Evolutionary conservation across 2,329 filamentous ascomycete species (phyloP), one percentile per base, ranked within the genome.

Genomic region (Aspergillus melleus): DNA sequence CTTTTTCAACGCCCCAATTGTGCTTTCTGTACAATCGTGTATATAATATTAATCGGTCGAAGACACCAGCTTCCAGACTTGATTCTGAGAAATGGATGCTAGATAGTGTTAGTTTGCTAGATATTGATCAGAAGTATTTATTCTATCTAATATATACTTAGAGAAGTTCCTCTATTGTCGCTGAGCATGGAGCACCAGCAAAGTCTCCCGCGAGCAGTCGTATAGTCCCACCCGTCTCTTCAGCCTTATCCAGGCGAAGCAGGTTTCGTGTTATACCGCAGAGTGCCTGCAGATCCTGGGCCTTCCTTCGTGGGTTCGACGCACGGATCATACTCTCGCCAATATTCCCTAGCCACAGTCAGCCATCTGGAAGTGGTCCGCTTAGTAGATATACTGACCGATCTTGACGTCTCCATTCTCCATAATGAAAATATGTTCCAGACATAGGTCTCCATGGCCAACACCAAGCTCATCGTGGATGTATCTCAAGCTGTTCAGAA

Each of bases 141-240:
- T 36, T 36, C 10, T 14, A 36, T 36, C 8, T 14, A 4, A 14
- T 19, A 55, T 52, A 58, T 46, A 63, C 54, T 56, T 63, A 32
- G 1, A 61, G 50, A 26, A 63, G 52, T 29, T 61, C 42, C 14
- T 55, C 61, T 24, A 57, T 24, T 6, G 53, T 61, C 24, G 52
- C 36, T 9, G 22, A 56, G n/a, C 12, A 22, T 22, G 56, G 49
- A 1, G 47, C 54, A 49, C 52, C 32, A 12, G 54, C 24, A 59
- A 63, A 61, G 22, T 63, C 59, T 22, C 54, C 29, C 5, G 39
- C 54, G n/a, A 63, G 54, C 12, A 63, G 47, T 12, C 59, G 51
- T 24, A 61, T 46, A n/a, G 49, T 59, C n/a, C 59, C 52, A 30
- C 51, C 32, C 14, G 50, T 46, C 29, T 32, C 51, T 57, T 50